These are phyloP conservation scores for Stephania cephalantha DNA, from an alignment of 164 flowering plant species.

Conservation along the genomic window DNA sequence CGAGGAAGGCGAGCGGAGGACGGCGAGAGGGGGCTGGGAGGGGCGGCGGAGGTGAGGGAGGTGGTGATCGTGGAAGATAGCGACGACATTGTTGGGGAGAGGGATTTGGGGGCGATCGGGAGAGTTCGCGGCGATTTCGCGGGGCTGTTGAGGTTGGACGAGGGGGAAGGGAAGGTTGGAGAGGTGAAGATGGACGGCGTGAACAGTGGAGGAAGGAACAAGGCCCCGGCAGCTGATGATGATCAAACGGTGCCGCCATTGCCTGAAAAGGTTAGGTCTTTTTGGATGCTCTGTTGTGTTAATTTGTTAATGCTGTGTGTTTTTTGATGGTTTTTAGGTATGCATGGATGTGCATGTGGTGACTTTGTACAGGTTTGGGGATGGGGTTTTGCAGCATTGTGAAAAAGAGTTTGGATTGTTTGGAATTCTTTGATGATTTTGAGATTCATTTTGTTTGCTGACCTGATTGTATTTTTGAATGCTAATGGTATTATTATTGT, in stretches of 20 bases:
- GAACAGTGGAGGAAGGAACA: constrained; percentile 52
- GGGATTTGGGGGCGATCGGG: constrained; percentile 12
- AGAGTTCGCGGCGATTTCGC: background rate
- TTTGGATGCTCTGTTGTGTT: background rate
- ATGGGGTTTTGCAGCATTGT: background rate
- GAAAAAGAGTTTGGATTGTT: background rate
- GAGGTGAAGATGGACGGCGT: constrained; percentile 48
- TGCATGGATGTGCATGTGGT: background rate
- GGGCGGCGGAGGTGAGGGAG: constrained; percentile 7
- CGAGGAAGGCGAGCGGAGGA: constrained; percentile 17
- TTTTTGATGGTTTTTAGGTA: background rate
- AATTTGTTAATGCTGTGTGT: background rate
- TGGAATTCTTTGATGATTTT: background rate
- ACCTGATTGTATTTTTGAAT: background rate
- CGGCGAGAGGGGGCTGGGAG: background rate
- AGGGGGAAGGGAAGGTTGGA: constrained; percentile 19
- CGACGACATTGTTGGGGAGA: background rate
- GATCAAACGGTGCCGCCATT: constrained; percentile 59
- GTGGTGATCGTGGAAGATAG: background rate
- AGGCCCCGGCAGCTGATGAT: constrained; percentile 57
- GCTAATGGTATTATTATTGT: background rate
- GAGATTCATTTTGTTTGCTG: too few species aligned
- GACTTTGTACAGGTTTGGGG: background rate
- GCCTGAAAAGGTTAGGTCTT: constrained; percentile 65
- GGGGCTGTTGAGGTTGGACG: background rate